Conservation (phyloP, 805 yeast species). For the Wickerhamomyces hampshirensis region DNA sequence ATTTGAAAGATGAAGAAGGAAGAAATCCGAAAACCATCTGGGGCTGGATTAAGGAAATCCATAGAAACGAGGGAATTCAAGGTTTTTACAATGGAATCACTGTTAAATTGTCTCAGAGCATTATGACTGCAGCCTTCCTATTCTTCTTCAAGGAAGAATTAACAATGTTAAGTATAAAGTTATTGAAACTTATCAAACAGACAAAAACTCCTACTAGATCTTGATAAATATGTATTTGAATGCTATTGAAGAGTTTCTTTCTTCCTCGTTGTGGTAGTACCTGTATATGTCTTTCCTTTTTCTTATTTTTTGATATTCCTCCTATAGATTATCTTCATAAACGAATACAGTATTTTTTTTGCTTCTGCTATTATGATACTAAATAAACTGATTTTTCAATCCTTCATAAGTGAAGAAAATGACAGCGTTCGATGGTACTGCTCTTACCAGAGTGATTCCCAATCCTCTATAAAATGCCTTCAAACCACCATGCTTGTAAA, state of each 20-base stretch:
- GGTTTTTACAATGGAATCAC: slow-evolving; percentile 80
- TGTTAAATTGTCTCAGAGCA: slow-evolving; percentile 78
- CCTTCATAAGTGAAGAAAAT: slow-evolving; percentile 79
- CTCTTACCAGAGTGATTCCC: slow-evolving; percentile 74
- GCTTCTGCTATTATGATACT: no score
- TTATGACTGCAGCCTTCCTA: slow-evolving; percentile 82
- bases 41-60: slow-evolving; percentile 51
- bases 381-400: slow-evolving; percentile 38
- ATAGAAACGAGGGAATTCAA: slow-evolving; percentile 63
- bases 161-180: slow-evolving; percentile 49
- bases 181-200: slow-evolving; percentile 40
- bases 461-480: slow-evolving; percentile 77
- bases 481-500: slow-evolving; percentile 54
- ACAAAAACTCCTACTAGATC: slow-evolving; percentile 5
- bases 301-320: no score
- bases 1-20: slow-evolving; percentile 45
- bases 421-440: slow-evolving; percentile 86
- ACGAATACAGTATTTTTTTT: not conserved
- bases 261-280: no score
- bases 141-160: slow-evolving; percentile 89
- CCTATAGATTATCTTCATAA: not conserved
- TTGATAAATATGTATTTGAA: no score
- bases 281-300: no score
- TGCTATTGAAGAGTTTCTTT: no score
- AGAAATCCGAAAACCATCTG: slow-evolving; percentile 33